These are phyloP conservation scores for Tuber borchii DNA, from an alignment of 495 filamentous ascomycete species.

Conservation along the genomic window DNA sequence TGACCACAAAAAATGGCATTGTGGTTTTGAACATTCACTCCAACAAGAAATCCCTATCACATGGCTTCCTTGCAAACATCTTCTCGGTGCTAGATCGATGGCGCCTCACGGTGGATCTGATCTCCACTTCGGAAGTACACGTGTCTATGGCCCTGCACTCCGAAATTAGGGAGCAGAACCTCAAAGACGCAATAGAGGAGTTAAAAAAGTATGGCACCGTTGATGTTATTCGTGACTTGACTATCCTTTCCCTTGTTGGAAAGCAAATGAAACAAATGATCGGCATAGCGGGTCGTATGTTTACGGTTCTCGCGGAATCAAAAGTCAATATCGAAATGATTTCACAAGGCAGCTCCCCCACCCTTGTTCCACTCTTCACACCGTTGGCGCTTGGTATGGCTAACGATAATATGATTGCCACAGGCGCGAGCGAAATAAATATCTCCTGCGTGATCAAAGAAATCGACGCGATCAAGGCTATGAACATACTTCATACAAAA, in stretches of 20 bases:
- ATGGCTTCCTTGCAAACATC: conserved; percentile 88
- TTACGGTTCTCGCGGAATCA: conserved; percentile 79
- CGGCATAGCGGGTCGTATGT: conserved; percentile 88
- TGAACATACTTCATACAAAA: conserved; percentile 93
- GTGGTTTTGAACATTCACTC: conserved; percentile 95
- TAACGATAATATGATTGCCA: background rate
- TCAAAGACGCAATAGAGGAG: conserved; percentile 64
- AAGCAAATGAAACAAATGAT: conserved; percentile 95
- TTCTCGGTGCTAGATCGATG: conserved; percentile 79
- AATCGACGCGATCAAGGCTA: conserved; percentile 78
- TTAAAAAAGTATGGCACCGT: conserved; percentile 77
- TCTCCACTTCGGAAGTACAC: conserved; percentile 90
- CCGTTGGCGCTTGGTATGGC: background rate
- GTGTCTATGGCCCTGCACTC: conserved; percentile 82
- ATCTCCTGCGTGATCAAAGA: conserved; percentile 96
- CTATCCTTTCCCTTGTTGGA: conserved; percentile 86
- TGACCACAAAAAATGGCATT: conserved; percentile 93
- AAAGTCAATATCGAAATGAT: conserved; percentile 98
- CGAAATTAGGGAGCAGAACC: conserved; percentile 46
- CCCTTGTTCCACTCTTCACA: background rate
- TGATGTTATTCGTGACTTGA: conserved; percentile 81
- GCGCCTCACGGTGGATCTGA: conserved; percentile 82
- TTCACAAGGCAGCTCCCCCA: conserved; percentile 61
- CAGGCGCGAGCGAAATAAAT: conserved; percentile 94
- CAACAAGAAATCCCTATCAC: conserved; percentile 80